phyloP scores from a whole-genome alignment of 2,329 filamentous ascomycete genomes.

The Penicillium sp. region DNA sequence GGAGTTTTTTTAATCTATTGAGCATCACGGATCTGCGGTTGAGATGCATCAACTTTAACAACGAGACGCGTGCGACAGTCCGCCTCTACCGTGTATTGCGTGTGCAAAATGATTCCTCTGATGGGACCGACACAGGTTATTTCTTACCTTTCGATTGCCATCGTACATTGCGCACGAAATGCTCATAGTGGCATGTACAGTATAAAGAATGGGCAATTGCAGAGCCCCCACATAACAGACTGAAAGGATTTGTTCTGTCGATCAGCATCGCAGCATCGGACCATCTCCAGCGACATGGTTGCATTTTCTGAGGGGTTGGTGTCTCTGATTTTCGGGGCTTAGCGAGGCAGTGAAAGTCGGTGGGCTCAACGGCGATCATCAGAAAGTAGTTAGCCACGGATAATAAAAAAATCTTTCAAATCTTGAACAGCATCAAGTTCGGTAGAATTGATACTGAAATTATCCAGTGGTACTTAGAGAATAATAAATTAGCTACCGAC shows the following conservation, averaged over 20 bases:
- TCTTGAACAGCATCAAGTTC: neutral
- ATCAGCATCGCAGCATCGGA: conserved; percentile 4
- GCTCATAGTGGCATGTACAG: neutral
- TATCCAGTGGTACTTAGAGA: neutral
- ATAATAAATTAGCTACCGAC: conserved; percentile 19
- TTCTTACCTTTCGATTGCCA: neutral
- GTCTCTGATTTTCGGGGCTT: conserved; percentile 6
- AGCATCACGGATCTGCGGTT: conserved; percentile 13
- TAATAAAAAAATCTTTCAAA: neutral
- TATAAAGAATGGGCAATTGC: neutral
- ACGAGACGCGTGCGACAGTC: neutral
- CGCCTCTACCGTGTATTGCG: neutral
- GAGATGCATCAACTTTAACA: neutral
- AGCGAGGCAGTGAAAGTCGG: conserved; percentile 9
- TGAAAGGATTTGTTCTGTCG: conserved; percentile 1
- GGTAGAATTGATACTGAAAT: conserved; percentile 1
- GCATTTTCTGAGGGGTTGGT: neutral
- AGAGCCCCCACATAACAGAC: neutral
- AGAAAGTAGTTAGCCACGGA: neutral
- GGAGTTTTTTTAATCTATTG: conserved; percentile 15
- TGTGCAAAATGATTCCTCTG: neutral
- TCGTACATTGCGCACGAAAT: neutral
- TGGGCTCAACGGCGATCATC: conserved; percentile 4
- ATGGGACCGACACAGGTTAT: neutral
- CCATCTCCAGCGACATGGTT: neutral